Percentiles rank a stretch among this genome's conserved stretches.
phyloP scores from a whole-genome alignment of 805 yeast species.

The Ascoidea rubescens region DNA sequence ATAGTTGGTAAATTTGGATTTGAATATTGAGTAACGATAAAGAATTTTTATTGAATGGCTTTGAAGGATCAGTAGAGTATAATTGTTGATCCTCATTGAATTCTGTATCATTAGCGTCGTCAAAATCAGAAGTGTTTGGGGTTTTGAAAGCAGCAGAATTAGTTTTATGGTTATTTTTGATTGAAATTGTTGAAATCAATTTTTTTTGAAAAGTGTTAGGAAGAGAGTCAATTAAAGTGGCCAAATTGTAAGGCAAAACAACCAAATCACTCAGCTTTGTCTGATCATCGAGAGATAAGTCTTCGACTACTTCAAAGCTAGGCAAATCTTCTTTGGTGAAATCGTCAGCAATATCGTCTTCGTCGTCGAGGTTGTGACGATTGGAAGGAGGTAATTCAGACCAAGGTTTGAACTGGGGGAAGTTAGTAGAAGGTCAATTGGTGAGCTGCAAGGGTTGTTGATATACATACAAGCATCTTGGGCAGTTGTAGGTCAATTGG shows the following conservation, averaged over 20 bases:
- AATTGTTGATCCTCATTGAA: slow-evolving; percentile 36
- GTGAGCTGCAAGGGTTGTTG: not conserved
- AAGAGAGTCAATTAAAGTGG: not conserved
- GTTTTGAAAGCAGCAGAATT: not conserved
- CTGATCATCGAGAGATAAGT: not conserved
- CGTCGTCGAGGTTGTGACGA: not conserved
- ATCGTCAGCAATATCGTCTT: not conserved
- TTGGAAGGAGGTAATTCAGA: not conserved
- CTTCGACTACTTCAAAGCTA: not conserved
- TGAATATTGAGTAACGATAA: slow-evolving; percentile 14
- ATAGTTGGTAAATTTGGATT: slow-evolving; percentile 1
- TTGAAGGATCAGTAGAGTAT: slow-evolving; percentile 19
- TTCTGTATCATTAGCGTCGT: not conserved
- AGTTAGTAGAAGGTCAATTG: too few species aligned
- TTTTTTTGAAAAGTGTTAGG: not conserved
- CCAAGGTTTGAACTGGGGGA: not conserved
- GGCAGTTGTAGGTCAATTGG: not conserved
- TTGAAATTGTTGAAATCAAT: not conserved
- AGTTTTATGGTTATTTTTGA: not conserved
- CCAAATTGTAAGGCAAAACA: not conserved
- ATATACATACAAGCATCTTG: not conserved
- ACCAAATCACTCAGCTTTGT: too few species aligned
- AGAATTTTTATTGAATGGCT: not conserved
- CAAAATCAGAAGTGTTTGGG: not conserved
- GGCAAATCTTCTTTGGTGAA: too few species aligned